Evolutionary conservation across 2,329 filamentous ascomycete species (phyloP).

Genomic region (Macrophomina phaseolina): DNA sequence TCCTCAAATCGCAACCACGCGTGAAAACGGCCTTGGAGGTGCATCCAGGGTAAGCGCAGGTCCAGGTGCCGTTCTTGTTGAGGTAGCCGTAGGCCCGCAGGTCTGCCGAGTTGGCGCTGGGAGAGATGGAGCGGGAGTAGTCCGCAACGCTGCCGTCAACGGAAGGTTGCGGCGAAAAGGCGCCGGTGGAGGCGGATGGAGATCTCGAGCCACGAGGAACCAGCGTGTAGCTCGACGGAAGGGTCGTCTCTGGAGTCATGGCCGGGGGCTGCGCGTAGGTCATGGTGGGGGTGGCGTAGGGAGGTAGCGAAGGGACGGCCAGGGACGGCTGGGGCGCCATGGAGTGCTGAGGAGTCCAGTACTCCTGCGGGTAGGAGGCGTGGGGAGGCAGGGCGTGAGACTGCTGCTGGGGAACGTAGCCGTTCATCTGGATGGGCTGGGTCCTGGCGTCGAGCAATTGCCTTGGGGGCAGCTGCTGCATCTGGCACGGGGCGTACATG

Average conservation of each 20-base stretch:
- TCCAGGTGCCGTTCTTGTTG: conserved; percentile 59
- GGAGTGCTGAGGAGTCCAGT: conserved; percentile 24
- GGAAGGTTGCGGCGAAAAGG: conserved; percentile 25
- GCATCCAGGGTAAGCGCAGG: conserved; percentile 64
- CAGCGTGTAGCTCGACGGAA: conserved; percentile 25
- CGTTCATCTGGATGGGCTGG: conserved; percentile 13
- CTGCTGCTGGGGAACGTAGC: conserved; percentile 23
- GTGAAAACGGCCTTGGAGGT: conserved; percentile 64
- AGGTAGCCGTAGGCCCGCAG: conserved; percentile 50
- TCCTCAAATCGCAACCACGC: conserved; percentile 65
- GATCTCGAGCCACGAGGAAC: conserved; percentile 23
- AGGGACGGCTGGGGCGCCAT: conserved; percentile 20
- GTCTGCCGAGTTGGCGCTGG: conserved; percentile 42
- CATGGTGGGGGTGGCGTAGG: conserved; percentile 24
- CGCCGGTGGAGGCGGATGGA: conserved; percentile 21
- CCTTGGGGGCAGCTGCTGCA: conserved; percentile 22
- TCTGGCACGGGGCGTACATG: conserved; percentile 28
- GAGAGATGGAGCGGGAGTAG: conserved; percentile 46
- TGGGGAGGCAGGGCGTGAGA: conserved; percentile 11
- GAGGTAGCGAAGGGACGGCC: conserved; percentile 23
- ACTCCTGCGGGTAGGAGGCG: conserved; percentile 23
- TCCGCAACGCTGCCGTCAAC: conserved; percentile 26
- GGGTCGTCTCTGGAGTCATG: conserved; percentile 23
- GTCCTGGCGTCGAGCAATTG: conserved; percentile 20
- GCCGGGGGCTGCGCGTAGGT: conserved; percentile 22